These are phyloP conservation scores for Solanum dulcamara DNA, from an alignment of 257 asterid genomes.

Conservation along the genomic window DNA sequence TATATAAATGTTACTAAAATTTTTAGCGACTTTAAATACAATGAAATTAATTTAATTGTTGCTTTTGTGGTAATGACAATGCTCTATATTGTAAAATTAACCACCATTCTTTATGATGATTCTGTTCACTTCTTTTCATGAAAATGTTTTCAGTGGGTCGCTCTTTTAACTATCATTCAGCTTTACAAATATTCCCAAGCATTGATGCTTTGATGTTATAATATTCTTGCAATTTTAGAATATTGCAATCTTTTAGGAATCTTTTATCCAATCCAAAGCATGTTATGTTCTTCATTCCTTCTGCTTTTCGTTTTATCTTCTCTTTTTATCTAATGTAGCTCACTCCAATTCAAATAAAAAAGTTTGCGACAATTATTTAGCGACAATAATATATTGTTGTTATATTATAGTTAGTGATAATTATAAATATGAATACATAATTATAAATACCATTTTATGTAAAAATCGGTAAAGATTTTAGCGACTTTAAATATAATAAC, in stretches of 20 bases:
- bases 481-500: too few species aligned
- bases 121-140: constrained; percentile 21
- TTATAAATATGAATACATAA: too few species aligned
- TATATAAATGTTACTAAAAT: too few species aligned
- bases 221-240: background rate
- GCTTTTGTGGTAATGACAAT: background rate
- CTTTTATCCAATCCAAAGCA: constrained; percentile 1
- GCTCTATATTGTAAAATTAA: background rate
- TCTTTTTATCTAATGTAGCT: background rate
- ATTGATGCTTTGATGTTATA: background rate
- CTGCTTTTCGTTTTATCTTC: background rate
- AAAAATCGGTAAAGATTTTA: too few species aligned
- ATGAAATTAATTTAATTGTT: too few species aligned
- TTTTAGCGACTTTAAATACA: too few species aligned
- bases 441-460: too few species aligned
- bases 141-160: background rate
- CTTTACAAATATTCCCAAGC: constrained; percentile 1
- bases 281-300: background rate
- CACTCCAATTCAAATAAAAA: too few species aligned
- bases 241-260: background rate
- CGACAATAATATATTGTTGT: too few species aligned
- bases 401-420: too few species aligned
- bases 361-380: too few species aligned
- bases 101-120: constrained; percentile 12
- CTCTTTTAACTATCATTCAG: constrained; percentile 1